phyloP scores from a whole-genome alignment of 371 early-diverging fungal species.

The Mortierella sp. region DNA sequence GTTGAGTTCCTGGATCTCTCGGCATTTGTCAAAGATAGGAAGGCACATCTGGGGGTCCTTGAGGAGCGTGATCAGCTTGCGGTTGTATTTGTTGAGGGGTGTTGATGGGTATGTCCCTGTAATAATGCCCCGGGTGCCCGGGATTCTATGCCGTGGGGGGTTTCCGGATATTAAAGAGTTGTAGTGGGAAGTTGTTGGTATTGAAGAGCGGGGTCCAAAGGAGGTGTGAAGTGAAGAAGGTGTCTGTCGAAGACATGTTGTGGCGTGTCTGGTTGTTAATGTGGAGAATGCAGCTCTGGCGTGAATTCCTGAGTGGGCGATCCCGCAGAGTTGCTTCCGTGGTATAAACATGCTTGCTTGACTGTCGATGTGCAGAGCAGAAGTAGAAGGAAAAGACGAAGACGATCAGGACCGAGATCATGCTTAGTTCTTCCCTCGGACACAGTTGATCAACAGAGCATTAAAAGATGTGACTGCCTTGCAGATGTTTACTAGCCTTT shows the following conservation, averaged over 20 bases:
- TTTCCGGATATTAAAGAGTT: background rate
- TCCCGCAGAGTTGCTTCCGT: constrained; percentile 9
- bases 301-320: background rate
- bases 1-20: constrained; percentile 29
- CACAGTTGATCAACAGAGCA: background rate
- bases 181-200: background rate
- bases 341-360: constrained; percentile 10
- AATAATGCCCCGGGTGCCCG: constrained; percentile 25
- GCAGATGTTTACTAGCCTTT: background rate
- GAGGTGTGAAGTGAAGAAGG: background rate
- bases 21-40: constrained; percentile 46
- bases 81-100: constrained; percentile 30
- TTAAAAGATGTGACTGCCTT: background rate
- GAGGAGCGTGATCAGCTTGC: constrained; percentile 25
- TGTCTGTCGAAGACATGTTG: background rate
- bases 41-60: constrained; percentile 19
- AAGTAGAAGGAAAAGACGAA: background rate
- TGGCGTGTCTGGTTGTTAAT: background rate
- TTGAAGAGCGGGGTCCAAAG: background rate
- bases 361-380: background rate
- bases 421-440: background rate
- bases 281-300: background rate
- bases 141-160: background rate
- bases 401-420: background rate
- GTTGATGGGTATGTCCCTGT: constrained; percentile 42